Evolutionary conservation across 345 rosid species (phyloP).

Genomic region (Populus nigra): DNA sequence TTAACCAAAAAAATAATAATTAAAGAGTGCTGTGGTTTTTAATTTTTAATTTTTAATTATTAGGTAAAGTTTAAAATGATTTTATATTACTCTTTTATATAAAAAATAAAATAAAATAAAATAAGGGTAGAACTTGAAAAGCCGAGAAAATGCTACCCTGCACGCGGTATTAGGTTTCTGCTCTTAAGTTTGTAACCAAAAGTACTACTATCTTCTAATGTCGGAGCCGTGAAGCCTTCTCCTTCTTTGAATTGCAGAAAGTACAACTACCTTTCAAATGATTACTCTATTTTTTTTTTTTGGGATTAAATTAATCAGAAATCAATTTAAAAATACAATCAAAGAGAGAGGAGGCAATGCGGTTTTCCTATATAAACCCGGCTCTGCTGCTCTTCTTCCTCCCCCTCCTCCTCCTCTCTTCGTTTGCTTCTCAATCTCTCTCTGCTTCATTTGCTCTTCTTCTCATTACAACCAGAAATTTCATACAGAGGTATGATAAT

Average conservation of each 20-base stretch:
- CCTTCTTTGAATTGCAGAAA: neutral
- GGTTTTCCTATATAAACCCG: constrained; percentile 39
- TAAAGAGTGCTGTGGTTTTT: too few species aligned
- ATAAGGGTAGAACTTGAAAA: neutral
- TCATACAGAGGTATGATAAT: neutral
- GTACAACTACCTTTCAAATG: constrained; percentile 9
- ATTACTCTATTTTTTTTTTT: neutral
- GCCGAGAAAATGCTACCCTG: neutral
- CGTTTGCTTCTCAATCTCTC: neutral
- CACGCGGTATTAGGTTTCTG: too few species aligned
- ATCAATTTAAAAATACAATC: constrained; percentile 6
- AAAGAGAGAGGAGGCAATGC: neutral
- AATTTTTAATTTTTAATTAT: too few species aligned
- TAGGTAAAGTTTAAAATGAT: too few species aligned
- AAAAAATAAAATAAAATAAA: too few species aligned
- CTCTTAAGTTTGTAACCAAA: too few species aligned
- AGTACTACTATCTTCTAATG: too few species aligned
- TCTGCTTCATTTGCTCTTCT: neutral
- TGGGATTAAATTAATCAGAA: neutral
- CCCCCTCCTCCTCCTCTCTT: constrained; percentile 31
- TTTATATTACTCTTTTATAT: too few species aligned
- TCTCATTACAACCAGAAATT: neutral
- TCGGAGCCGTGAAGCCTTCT: constrained; percentile 8
- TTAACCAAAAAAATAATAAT: too few species aligned
- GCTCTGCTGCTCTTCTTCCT: constrained; percentile 14